A percentile compares a stretch with the other conserved stretches of the same genome.
phyloP scores from a whole-genome alignment of 2,329 filamentous ascomycete species.

The Colletotrichum australisinense region DNA sequence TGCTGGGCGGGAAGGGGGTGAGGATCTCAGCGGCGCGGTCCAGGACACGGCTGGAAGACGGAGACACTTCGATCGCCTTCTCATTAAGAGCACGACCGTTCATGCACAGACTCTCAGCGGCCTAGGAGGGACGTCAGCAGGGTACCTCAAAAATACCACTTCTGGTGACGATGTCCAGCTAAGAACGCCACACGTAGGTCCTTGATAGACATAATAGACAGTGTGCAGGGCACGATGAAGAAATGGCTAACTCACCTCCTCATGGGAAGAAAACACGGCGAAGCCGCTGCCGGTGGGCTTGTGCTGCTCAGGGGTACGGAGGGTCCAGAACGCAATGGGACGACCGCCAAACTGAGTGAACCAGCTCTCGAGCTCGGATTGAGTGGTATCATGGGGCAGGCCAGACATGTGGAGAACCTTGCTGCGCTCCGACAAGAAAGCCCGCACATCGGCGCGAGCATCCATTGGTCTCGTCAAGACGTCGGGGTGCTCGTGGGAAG shows the following conservation, averaged over 20 bases:
- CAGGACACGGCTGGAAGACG: slow-evolving; percentile 94
- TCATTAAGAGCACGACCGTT: slow-evolving; percentile 98
- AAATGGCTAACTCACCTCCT: slow-evolving; percentile 79
- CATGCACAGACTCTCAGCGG: slow-evolving; percentile 98
- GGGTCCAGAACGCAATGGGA: slow-evolving; percentile 98
- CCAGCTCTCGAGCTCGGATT: slow-evolving; percentile 99
- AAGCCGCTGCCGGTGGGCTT: slow-evolving; percentile 99
- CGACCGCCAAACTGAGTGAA: slow-evolving; percentile 98
- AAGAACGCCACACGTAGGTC: no score
- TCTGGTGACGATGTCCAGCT: no score
- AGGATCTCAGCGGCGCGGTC: slow-evolving; percentile 96
- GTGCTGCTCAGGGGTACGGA: slow-evolving; percentile 97
- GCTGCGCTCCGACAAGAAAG: slow-evolving; percentile 94
- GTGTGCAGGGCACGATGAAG: not conserved
- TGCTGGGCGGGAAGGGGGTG: slow-evolving; percentile 97
- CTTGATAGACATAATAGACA: not conserved
- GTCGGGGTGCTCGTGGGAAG: slow-evolving; percentile 91
- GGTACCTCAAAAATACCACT: not conserved
- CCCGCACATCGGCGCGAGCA: slow-evolving; percentile 93
- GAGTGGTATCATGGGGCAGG: slow-evolving; percentile 95
- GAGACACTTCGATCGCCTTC: slow-evolving; percentile 98
- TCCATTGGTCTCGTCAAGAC: slow-evolving; percentile 96
- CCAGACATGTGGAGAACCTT: slow-evolving; percentile 99
- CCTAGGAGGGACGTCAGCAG: slow-evolving; percentile 63
- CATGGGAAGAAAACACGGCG: slow-evolving; percentile 97